These are phyloP conservation scores for Coemansia sp. DNA, from an alignment of 192 early-diverging fungal genomes.

Conservation along the genomic window DNA sequence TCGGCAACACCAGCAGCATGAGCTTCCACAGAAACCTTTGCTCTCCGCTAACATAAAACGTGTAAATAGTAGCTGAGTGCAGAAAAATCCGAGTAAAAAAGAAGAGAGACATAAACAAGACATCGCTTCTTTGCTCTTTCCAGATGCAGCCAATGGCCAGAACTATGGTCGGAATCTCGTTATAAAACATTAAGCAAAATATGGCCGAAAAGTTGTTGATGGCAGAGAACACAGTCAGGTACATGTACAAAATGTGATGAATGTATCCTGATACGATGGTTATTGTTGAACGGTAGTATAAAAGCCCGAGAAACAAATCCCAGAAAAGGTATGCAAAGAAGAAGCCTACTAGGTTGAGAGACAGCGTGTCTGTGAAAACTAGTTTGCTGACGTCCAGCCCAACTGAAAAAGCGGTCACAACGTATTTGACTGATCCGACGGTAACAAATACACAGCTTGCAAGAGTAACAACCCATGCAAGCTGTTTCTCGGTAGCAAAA, in stretches of 20 bases:
- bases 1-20: slow-evolving; percentile 47
- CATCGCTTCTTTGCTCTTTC: slow-evolving; percentile 54
- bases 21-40: slow-evolving; percentile 29
- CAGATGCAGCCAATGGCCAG: slow-evolving; percentile 59
- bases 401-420: slow-evolving; percentile 15
- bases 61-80: slow-evolving; percentile 49
- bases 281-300: slow-evolving; percentile 61
- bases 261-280: slow-evolving; percentile 61
- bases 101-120: slow-evolving; percentile 58
- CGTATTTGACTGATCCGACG: slow-evolving; percentile 33
- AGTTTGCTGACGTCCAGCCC: slow-evolving; percentile 20
- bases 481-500: slow-evolving; percentile 44
- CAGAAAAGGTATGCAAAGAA: slow-evolving; percentile 60
- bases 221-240: slow-evolving; percentile 31
- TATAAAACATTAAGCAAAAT: slow-evolving; percentile 56
- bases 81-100: slow-evolving; percentile 60
- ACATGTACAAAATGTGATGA: slow-evolving; percentile 63
- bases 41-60: slow-evolving; percentile 34
- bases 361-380: slow-evolving; percentile 33
- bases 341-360: slow-evolving; percentile 48
- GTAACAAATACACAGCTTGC: slow-evolving; percentile 34
- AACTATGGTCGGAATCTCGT: slow-evolving; percentile 63
- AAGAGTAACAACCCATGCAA: slow-evolving; percentile 56
- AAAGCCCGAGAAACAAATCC: slow-evolving; percentile 59
- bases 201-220: slow-evolving; percentile 25